These are phyloP conservation scores for Chrysoporthe puriensis DNA, from an alignment of 2,329 filamentous ascomycete genomes.

Conservation along the genomic window DNA sequence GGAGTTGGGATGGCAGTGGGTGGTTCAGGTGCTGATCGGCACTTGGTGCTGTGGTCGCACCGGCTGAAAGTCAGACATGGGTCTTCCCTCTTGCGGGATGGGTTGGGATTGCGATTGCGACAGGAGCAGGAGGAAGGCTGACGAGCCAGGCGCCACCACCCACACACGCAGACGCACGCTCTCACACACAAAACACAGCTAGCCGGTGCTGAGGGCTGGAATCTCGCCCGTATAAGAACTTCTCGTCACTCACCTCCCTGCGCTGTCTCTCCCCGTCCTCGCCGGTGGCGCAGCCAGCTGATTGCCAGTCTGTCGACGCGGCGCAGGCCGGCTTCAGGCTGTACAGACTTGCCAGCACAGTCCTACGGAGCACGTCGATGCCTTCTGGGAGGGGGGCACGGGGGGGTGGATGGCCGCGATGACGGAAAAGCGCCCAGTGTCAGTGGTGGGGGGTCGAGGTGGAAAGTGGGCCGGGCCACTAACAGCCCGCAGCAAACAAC, in stretches of 20 bases:
- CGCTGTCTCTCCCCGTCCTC: neutral
- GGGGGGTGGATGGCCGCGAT: neutral
- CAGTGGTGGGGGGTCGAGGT: neutral
- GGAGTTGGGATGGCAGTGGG: neutral
- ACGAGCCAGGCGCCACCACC: conserved; percentile 2
- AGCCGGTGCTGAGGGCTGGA: too few species aligned
- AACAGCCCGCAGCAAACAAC: conserved; percentile 12
- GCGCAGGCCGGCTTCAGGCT: too few species aligned
- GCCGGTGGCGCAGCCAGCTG: neutral
- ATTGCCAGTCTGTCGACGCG: neutral
- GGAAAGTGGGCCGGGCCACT: neutral
- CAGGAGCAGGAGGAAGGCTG: conserved; percentile 1
- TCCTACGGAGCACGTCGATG: too few species aligned
- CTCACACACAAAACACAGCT: too few species aligned
- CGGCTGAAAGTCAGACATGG: conserved; percentile 16
- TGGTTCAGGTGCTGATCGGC: conserved; percentile 8
- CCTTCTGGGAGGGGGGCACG: too few species aligned
- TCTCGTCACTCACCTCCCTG: too few species aligned
- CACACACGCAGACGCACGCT: neutral
- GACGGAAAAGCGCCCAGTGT: neutral
- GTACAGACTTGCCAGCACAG: too few species aligned
- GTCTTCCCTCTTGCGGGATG: conserved; percentile 2
- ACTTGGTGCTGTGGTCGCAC: conserved; percentile 2
- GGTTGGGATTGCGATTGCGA: neutral
- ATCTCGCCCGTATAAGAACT: too few species aligned